Base-by-base conservation (phyloP, 768 basidiomycete species). In the Hygrocybe punicea region DNA sequence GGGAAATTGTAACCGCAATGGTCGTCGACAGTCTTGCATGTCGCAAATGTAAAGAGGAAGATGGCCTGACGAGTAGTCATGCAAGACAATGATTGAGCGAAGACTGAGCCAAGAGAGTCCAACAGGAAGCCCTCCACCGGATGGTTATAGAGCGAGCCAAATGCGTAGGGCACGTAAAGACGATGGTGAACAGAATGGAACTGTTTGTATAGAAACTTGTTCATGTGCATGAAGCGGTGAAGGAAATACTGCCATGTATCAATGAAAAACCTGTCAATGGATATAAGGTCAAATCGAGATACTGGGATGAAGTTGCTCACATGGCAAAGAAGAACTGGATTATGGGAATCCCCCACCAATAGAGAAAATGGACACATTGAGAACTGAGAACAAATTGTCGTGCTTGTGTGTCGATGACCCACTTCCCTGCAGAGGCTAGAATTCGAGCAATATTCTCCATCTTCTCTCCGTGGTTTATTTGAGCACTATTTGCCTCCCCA, bases 171-270 rank as follows among this genome's bases (percentile, higher is more conserved):
- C 6, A 96, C 93, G 69, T 98, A 96, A 7, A 99, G 84, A 8
- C 93, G 82, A 70, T 99, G 97, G 71, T 99, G 97, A 72, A 88
- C 86, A 0, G 92, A 93, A 71, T 99, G 97, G 61, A 98, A 79
- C 53, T 91, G 84, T 62, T 85, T 89, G 76, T 96, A 99, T 33
- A 98, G 79, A 72, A 83, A 98, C 62, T 85, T 89, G 77, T 91
- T 92, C 64, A 83, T 73, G 74, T 98, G 97, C 87, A 97, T 92
- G 42, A 77, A 72, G 37, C 96, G 92, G 69, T 99, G 97, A 17
- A 93, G 78, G 74, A 95, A 94, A 73, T 98, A 99, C 71, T 99
- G 95, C 93, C 93, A 98, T 33, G 94, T 94, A 75, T 99, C 97
- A 63, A 98, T 86, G 57, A 94, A 67, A 71, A 97, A 91, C 77